Conservation (phyloP, 805 yeast genomes). For the Candida broadrunensis region DNA sequence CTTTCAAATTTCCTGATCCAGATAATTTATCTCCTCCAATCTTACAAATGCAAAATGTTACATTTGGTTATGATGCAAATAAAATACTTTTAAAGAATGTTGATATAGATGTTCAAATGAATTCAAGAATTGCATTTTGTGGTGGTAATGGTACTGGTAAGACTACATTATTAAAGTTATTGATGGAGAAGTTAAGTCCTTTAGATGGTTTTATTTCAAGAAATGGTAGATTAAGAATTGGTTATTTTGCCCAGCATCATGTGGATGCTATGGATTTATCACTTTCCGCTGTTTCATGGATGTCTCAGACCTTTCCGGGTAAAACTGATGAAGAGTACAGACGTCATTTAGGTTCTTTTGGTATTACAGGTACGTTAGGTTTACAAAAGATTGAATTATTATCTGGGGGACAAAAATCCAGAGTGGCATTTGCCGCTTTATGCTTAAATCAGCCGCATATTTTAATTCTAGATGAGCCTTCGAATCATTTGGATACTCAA, state of each 20-base stretch:
- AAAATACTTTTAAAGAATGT: constrained; percentile 70
- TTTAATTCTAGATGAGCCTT: constrained; percentile 92
- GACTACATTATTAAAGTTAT: constrained; percentile 83
- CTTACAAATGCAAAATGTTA: constrained; percentile 78
- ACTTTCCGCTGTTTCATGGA: constrained; percentile 89
- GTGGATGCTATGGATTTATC: constrained; percentile 94
- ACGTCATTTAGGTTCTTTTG: constrained; percentile 94
- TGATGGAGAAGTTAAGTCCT: constrained; percentile 77
- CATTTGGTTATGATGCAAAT: constrained; percentile 75
- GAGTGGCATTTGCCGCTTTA: constrained; percentile 96
- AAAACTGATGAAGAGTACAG: constrained; percentile 95
- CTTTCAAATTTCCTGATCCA: constrained; percentile 93
- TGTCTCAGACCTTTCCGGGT: constrained; percentile 87
- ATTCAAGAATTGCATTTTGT: constrained; percentile 91
- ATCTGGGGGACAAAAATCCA: constrained; percentile 97
- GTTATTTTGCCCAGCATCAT: constrained; percentile 98
- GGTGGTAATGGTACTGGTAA: constrained; percentile 99
- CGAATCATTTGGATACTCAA: constrained; percentile 96
- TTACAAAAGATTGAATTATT: constrained; percentile 83
- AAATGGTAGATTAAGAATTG: constrained; percentile 86
- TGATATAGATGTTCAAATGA: constrained; percentile 87
- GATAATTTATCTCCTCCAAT: constrained; percentile 92
- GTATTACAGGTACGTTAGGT: constrained; percentile 92
- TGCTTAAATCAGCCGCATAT: constrained; percentile 90
- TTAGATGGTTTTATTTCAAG: constrained; percentile 72